These are phyloP conservation scores for Nakataea oryzae DNA, from an alignment of 2,329 filamentous ascomycete genomes.

Conservation along the genomic window DNA sequence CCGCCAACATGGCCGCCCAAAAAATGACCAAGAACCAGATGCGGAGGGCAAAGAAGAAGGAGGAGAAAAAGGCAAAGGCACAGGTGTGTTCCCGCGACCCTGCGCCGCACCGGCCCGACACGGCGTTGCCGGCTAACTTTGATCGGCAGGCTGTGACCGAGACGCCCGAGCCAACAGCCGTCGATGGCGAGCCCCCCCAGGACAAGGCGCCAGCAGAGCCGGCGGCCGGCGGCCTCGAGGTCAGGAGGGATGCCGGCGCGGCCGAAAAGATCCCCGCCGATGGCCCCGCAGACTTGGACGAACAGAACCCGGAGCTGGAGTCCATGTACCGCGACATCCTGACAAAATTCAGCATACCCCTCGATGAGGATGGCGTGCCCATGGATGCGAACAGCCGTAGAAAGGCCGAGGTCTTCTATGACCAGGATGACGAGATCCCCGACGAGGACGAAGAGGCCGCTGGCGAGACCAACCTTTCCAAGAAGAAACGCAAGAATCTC, in stretches of 20 bases:
- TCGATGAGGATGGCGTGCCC: conserved; percentile 51
- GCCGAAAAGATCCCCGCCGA: conserved; percentile 27
- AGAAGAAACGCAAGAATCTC: conserved; percentile 86
- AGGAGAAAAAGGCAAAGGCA: conserved; percentile 61
- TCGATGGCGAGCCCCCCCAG: conserved; percentile 11
- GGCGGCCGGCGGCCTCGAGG: conserved; percentile 25
- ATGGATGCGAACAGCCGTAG: conserved; percentile 59
- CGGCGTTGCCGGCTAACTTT: background rate
- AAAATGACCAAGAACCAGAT: conserved; percentile 93
- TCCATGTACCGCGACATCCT: conserved; percentile 78
- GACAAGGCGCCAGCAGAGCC: conserved; percentile 20
- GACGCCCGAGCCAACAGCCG: background rate
- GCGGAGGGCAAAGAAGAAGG: conserved; percentile 89
- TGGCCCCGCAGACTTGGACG: conserved; percentile 36
- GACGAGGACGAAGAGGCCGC: conserved; percentile 68
- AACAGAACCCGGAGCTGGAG: conserved; percentile 63
- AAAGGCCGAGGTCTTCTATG: conserved; percentile 76
- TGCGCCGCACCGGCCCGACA: too few species aligned
- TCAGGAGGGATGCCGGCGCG: conserved; percentile 27
- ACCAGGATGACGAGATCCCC: conserved; percentile 77
- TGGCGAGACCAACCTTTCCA: conserved; percentile 64
- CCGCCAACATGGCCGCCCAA: conserved; percentile 44
- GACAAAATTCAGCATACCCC: conserved; percentile 60
- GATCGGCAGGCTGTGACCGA: conserved; percentile 1
- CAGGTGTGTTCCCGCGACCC: conserved; percentile 27